Base-by-base conservation (phyloP, 2,329 filamentous ascomycete genomes). In the Botrytis pseudocinerea region DNA sequence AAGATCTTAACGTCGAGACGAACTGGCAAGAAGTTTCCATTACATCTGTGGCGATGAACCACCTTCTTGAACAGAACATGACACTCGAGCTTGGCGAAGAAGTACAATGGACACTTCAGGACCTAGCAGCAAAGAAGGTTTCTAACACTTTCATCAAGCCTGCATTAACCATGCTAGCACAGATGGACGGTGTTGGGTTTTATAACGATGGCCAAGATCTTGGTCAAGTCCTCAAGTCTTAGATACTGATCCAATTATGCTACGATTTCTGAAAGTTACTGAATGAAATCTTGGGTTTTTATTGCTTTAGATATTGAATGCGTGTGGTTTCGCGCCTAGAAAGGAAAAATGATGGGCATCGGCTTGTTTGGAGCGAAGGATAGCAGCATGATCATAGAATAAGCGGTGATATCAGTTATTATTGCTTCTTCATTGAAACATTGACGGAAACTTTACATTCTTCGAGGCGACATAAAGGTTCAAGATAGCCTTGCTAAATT, bases 161-260 rank as follows among this genome's bases (percentile, higher is more conserved):
- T 32, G 75, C 77, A 20, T 76, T 73, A 20, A 38, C 60, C 35
- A 75, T 79, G 72, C 63, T 80, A 12, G 75, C 74, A 46, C 69
- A 74, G 25, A 77, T 78, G 71, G 78, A 79, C 65, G 77, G 77
- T 25, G 73, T 79, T 38, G 78, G 78, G 7, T 75, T 62, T 20
- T 74, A 76, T n/a, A 80, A 79, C 57, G 63, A 78, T 38, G 76
- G 77, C 22, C 25, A 57, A 28, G 48, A 44, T 42, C 25, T 42
- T 32, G 76, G 77, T 32, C 25, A 57, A 57, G 48, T 42, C 40
- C 18, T 32, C 10, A 42, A 69, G n/a, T 14, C 51, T 70, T 64
- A 70, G 35, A 32, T 4, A 57, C 44, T 51, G 18, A 42, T 6
- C n/a, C 1, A 5, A 57, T 57, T 28, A 25, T 40, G 35, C 48